Evolutionary conservation across 179 eudicot species (phyloP).

Genomic region (Amaranthus tricolor): DNA sequence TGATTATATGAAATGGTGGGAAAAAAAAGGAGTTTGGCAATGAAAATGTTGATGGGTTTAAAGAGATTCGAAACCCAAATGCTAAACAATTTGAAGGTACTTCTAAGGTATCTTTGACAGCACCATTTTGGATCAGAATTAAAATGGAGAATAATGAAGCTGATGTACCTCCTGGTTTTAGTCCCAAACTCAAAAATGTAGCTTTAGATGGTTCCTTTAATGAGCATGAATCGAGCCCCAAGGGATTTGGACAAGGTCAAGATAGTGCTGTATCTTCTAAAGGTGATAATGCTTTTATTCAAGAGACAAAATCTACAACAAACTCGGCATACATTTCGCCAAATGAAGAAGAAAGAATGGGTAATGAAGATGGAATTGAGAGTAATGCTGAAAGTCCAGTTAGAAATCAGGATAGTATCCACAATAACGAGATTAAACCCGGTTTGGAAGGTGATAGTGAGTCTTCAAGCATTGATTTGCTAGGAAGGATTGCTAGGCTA

Average conservation of each 20-base stretch:
- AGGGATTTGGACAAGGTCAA: constrained; percentile 10
- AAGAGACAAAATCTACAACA: neutral
- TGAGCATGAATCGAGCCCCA: constrained; percentile 9
- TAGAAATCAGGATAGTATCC: neutral
- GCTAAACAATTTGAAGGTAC: neutral
- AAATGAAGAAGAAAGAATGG: neutral
- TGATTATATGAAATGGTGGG: constrained; percentile 46
- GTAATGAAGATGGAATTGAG: constrained; percentile 3
- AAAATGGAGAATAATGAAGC: constrained; percentile 23
- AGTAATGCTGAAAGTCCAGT: neutral
- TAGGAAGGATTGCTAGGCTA: constrained; percentile 14
- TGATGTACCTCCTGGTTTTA: constrained; percentile 40
- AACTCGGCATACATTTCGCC: neutral
- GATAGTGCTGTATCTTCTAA: constrained; percentile 1
- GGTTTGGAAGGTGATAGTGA: neutral
- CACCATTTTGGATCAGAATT: constrained; percentile 9
- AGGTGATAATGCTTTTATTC: constrained; percentile 5
- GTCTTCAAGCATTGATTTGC: constrained; percentile 4
- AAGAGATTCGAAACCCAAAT: constrained; percentile 6
- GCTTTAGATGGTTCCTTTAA: constrained; percentile 1
- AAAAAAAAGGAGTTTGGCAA: constrained; percentile 12
- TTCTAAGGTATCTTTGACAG: constrained; percentile 3
- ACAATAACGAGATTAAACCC: constrained; percentile 3
- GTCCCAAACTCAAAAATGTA: constrained; percentile 13
- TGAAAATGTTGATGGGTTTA: neutral